Conservation (phyloP, 192 early-diverging fungal species). For the Chytriomyces confervae region DNA sequence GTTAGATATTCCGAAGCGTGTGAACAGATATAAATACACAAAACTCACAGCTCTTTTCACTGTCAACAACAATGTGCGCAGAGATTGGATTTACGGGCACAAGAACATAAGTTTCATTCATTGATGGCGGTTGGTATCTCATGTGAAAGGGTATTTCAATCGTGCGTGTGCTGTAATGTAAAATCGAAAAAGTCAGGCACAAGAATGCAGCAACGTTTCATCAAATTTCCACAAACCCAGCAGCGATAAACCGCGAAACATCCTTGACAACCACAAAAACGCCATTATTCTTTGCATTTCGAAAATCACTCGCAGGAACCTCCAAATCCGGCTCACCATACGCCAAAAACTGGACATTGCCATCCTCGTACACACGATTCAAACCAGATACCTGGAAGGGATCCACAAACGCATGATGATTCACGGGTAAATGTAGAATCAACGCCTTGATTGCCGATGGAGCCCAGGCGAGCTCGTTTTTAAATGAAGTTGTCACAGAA, state of each 20-base stretch:
- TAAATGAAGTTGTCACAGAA: not conserved
- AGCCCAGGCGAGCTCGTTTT: not conserved
- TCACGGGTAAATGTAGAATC: conserved; percentile 11
- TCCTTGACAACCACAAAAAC: conserved; percentile 25
- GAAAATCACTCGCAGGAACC: not conserved
- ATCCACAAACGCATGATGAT: conserved; percentile 24
- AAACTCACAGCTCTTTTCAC: not conserved
- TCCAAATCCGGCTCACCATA: conserved; percentile 24
- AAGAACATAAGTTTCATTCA: conserved; percentile 8
- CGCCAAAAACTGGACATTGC: not conserved
- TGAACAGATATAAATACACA: not conserved
- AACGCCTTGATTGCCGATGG: not conserved
- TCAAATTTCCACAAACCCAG: not conserved
- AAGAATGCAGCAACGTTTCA: no score
- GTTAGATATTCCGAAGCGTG: not conserved
- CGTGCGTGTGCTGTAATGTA: not conserved
- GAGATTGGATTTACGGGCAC: not conserved
- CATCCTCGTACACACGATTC: not conserved
- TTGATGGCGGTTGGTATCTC: conserved; percentile 12
- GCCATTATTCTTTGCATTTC: conserved; percentile 5
- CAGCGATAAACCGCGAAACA: not conserved
- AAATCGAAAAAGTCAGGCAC: not conserved
- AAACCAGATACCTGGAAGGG: conserved; percentile 20
- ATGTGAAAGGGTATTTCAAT: conserved; percentile 22
- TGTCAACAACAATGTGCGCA: not conserved